These are phyloP conservation scores for Rheum nobile DNA, from an alignment of 148 eudicot genomes.

Conservation along the genomic window DNA sequence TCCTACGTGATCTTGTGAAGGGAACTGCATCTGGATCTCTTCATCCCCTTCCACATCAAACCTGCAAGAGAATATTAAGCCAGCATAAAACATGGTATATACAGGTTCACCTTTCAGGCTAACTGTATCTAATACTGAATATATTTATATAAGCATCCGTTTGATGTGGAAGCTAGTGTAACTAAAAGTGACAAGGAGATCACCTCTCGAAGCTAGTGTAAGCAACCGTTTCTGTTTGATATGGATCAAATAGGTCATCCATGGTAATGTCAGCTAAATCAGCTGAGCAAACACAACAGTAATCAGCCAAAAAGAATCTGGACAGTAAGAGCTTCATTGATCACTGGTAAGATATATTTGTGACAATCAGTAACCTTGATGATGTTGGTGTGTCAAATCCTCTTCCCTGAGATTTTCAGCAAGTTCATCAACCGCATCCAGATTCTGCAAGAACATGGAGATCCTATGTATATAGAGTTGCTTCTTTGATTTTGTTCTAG, in stretches of 20 bases:
- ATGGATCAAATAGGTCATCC: conserved; percentile 40
- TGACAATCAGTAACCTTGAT: conserved; percentile 58
- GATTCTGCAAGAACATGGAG: conserved; percentile 35
- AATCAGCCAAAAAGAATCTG: not conserved
- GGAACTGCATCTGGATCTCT: conserved; percentile 39
- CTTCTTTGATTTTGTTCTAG: not conserved
- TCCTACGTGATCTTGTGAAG: conserved; percentile 32
- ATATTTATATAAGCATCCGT: not conserved
- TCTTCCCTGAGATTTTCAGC: conserved; percentile 30
- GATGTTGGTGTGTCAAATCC: conserved; percentile 36
- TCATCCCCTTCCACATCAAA: conserved; percentile 83
- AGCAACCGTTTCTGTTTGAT: conserved; percentile 33
- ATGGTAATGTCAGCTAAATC: conserved; percentile 76
- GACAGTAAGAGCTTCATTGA: not conserved
- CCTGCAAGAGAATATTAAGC: conserved; percentile 26
- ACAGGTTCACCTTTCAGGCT: not conserved
- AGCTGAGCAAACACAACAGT: conserved; percentile 30
- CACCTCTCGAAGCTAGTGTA: conserved; percentile 78
- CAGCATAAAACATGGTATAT: not conserved
- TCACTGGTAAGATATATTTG: not conserved
- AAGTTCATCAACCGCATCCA: conserved; percentile 62
- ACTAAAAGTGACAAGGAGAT: not conserved
- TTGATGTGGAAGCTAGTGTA: not conserved
- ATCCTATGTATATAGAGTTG: not conserved
- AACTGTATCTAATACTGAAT: not conserved